Evolutionary conservation across 352 stramenopile species (phyloP).

Genomic region (Pythium sp.): DNA sequence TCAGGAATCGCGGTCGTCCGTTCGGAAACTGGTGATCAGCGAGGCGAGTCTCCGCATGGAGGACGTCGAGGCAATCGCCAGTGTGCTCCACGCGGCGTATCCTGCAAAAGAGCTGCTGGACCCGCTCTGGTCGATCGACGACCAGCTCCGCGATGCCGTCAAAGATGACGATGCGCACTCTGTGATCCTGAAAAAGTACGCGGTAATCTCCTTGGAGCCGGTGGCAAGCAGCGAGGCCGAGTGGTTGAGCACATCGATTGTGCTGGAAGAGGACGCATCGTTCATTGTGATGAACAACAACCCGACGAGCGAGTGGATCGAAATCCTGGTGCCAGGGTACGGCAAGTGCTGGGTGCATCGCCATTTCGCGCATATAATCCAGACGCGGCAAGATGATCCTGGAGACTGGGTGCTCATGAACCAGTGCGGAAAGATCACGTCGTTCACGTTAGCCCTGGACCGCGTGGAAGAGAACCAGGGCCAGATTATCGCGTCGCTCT

Average conservation of each 20-base stretch:
- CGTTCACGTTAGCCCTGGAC: conserved; percentile 20
- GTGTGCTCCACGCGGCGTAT: conserved; percentile 18
- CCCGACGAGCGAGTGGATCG: conserved; percentile 24
- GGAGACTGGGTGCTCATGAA: conserved; percentile 1
- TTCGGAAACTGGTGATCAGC: conserved; percentile 11
- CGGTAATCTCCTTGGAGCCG: conserved; percentile 30
- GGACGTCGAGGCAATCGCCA: conserved; percentile 27
- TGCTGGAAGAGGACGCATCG: conserved; percentile 24
- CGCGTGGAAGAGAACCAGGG: conserved; percentile 23
- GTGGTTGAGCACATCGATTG: conserved; percentile 27
- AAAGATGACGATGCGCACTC: conserved; percentile 8
- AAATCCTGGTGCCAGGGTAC: conserved; percentile 37
- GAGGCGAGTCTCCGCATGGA: conserved; percentile 8
- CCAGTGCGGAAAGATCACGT: conserved; percentile 18
- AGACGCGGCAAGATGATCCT: conserved; percentile 2
- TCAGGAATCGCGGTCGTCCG: conserved; percentile 13
- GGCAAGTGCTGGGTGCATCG: conserved; percentile 39
- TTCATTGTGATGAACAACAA: conserved; percentile 30
- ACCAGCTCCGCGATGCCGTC: conserved; percentile 14
- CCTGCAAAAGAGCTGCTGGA: conserved; percentile 31
- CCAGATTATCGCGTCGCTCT: conserved; percentile 23
- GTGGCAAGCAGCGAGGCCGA: conserved; percentile 28
- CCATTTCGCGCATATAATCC: conserved; percentile 9
- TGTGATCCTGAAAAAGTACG: conserved; percentile 10
- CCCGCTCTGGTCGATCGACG: conserved; percentile 29